These are phyloP conservation scores for Salicornia ramosissima DNA, from an alignment of 148 eudicot genomes.

Conservation along the genomic window DNA sequence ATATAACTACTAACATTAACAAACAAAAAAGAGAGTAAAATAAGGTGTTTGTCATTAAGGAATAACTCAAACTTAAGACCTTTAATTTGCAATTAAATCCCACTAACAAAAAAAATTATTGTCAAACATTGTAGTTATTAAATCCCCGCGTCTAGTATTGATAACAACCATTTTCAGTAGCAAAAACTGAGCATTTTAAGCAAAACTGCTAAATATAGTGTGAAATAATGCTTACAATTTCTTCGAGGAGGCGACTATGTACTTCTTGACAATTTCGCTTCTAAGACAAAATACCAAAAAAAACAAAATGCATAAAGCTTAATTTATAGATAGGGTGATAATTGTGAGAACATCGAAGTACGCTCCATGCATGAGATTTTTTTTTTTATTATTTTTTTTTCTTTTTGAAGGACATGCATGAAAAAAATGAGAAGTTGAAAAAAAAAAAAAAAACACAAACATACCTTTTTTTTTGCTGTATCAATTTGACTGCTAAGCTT, in stretches of 20 bases:
- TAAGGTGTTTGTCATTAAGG: too few species aligned
- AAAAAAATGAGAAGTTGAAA: too few species aligned
- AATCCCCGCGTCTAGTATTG: too few species aligned
- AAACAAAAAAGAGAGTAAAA: too few species aligned
- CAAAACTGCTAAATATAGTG: not conserved
- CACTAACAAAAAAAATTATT: too few species aligned
- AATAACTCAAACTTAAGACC: not conserved
- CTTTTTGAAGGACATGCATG: too few species aligned
- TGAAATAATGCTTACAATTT: conserved; percentile 56
- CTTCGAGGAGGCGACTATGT: conserved; percentile 50
- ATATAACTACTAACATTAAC: too few species aligned
- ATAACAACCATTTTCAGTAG: too few species aligned
- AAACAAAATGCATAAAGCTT: not conserved
- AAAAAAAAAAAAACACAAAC: not conserved
- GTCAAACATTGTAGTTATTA: too few species aligned
- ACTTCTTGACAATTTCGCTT: conserved; percentile 50
- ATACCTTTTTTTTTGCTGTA: conserved; percentile 70
- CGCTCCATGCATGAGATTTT: not conserved
- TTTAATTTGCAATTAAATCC: not conserved
- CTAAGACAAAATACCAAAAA: conserved; percentile 24
- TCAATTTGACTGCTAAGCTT: conserved; percentile 41
- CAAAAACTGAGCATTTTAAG: not conserved
- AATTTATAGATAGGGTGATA: not conserved
- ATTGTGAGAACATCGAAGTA: not conserved
- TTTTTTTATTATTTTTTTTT: too few species aligned